Conservation (phyloP, 108 stramenopile genomes). For the Cyclostephanos tholiformis region DNA sequence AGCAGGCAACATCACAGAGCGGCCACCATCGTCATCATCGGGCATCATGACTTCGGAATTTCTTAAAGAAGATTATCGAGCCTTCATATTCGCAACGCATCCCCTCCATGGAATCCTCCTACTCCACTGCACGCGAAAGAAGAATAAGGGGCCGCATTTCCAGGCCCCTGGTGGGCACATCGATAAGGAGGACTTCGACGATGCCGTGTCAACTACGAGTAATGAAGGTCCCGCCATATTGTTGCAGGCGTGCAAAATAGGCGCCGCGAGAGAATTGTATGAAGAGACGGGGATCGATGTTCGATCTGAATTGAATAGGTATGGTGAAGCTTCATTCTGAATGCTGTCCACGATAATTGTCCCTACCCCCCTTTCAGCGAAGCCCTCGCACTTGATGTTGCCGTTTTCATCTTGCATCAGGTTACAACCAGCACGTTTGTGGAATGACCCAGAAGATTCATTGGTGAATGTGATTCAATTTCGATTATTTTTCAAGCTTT, state of each 20-base stretch:
- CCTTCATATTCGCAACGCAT: conserved; percentile 72
- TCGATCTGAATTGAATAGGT: conserved; percentile 49
- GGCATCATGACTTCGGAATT: background rate
- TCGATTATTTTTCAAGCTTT: conserved; percentile 63
- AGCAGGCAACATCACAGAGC: background rate
- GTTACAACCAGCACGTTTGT: conserved; percentile 5
- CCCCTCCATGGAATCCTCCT: conserved; percentile 65
- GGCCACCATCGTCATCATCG: background rate
- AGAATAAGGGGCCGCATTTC: conserved; percentile 75
- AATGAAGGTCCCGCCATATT: conserved; percentile 34
- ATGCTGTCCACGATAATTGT: background rate
- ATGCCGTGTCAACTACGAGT: conserved; percentile 27
- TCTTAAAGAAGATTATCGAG: conserved; percentile 57
- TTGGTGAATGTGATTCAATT: conserved; percentile 48
- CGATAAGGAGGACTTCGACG: conserved; percentile 70
- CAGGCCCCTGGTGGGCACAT: conserved; percentile 86
- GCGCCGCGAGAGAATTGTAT: conserved; percentile 75
- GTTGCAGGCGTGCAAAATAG: conserved; percentile 61
- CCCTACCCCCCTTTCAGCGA: background rate
- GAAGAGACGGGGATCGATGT: conserved; percentile 87
- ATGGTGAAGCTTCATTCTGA: conserved; percentile 8
- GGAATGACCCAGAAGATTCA: background rate
- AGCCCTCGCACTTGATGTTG: background rate
- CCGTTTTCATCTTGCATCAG: background rate
- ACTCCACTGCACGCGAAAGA: conserved; percentile 77